These are phyloP conservation scores for Eleusine coracana DNA, from an alignment of 176 grass and related monocot genomes.

Conservation along the genomic window DNA sequence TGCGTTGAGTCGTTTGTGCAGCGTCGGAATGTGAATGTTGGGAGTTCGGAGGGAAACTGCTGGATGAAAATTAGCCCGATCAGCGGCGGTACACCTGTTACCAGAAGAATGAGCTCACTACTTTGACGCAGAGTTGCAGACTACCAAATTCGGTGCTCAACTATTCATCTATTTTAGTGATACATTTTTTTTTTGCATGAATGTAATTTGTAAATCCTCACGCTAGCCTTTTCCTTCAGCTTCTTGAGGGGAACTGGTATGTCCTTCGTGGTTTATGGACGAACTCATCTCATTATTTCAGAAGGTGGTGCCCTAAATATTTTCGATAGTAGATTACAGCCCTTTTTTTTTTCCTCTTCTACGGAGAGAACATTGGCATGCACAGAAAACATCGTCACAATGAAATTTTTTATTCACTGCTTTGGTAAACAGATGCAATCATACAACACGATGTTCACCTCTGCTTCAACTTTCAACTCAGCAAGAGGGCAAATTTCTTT, in stretches of 20 bases:
- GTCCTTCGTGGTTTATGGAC: background rate
- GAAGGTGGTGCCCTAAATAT: background rate
- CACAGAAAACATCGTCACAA: background rate
- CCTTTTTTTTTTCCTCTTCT: background rate
- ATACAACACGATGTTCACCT: background rate
- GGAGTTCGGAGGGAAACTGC: too few species aligned
- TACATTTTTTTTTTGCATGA: background rate
- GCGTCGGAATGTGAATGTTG: too few species aligned
- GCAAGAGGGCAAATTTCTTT: slow-evolving; percentile 32
- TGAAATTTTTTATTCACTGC: background rate
- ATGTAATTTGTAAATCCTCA: too few species aligned
- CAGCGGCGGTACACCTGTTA: too few species aligned
- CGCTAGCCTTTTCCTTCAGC: background rate
- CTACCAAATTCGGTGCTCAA: background rate
- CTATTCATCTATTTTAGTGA: too few species aligned
- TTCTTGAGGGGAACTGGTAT: background rate
- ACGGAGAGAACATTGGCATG: background rate
- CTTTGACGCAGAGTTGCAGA: background rate
- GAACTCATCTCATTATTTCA: background rate
- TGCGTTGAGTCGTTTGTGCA: too few species aligned
- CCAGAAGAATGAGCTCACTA: background rate
- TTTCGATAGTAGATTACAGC: background rate
- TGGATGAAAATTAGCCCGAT: too few species aligned
- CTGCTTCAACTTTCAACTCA: slow-evolving; percentile 29
- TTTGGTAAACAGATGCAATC: background rate